A percentile compares a stretch with the other conserved stretches of the same genome.
Evolutionary conservation across 2,329 filamentous ascomycete genomes (phyloP).

Genomic region (Fusarium gaditjirri): DNA sequence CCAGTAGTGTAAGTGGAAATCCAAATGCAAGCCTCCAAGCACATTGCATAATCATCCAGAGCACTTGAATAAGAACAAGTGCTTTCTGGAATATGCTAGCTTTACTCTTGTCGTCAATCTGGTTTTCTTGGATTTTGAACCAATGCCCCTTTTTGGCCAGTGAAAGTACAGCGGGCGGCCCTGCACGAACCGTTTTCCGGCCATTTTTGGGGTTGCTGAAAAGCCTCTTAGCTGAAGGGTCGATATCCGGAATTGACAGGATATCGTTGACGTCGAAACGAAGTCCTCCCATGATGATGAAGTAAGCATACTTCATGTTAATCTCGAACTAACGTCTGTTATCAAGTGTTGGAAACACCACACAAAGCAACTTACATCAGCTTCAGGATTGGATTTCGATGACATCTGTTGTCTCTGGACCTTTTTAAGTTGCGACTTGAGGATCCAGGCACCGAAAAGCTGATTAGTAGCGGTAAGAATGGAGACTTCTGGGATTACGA

Average conservation of each 20-base stretch:
- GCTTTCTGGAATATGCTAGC: not conserved
- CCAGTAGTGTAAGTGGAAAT: not conserved
- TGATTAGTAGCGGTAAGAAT: not conserved
- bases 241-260: not conserved
- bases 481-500: not conserved
- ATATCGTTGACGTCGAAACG: not conserved
- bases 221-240: accelerated
- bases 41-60: not conserved
- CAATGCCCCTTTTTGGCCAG: not conserved
- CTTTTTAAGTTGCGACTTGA: not conserved
- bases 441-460: accelerated
- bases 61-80: not conserved
- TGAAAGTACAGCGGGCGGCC: not conserved
- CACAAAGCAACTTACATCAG: not conserved
- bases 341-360: accelerated
- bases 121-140: not conserved
- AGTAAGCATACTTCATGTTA: not conserved
- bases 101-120: constrained; percentile 6
- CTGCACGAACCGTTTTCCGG: not conserved
- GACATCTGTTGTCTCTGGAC: not conserved
- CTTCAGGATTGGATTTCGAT: accelerated
- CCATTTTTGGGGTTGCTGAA: not conserved
- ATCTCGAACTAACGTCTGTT: not conserved
- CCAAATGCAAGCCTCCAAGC: not conserved
- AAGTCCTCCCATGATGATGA: not conserved